A percentile compares a stretch with the other conserved stretches of the same genome.
Evolutionary conservation across 2,329 filamentous ascomycete species (phyloP).

Genomic region (Penicillium sp.): DNA sequence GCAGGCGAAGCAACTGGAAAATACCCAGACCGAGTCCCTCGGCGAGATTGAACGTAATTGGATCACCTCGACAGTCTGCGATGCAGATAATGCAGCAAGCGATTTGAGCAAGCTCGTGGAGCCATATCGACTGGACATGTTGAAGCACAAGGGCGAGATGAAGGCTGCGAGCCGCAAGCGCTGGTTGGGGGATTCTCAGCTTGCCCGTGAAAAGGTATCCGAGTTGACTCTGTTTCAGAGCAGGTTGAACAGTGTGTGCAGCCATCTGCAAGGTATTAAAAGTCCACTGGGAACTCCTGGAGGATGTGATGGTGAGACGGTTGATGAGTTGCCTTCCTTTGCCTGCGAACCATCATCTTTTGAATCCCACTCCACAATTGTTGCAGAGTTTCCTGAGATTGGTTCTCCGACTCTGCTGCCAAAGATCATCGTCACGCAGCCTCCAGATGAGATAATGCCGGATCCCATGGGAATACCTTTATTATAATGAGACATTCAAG

Average conservation of each 20-base stretch:
- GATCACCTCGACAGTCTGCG: slow-evolving; percentile 26
- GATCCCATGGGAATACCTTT: too few relatives aligned
- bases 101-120: slow-evolving; percentile 26
- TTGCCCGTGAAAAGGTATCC: slow-evolving; percentile 13
- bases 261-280: slow-evolving; percentile 6
- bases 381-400: slow-evolving; percentile 7
- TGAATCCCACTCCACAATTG: neutral
- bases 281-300: neutral
- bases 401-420: neutral
- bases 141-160: slow-evolving; percentile 12
- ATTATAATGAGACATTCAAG: too few relatives aligned
- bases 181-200: slow-evolving; percentile 20
- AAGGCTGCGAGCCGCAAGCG: slow-evolving; percentile 12
- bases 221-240: slow-evolving; percentile 16
- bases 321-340: neutral
- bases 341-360: slow-evolving; percentile 1
- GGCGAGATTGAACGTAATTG: slow-evolving; percentile 23
- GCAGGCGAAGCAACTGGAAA: slow-evolving; percentile 7
- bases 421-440: slow-evolving; percentile 10
- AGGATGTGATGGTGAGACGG: neutral
- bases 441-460: slow-evolving; percentile 4
- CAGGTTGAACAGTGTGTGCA: slow-evolving; percentile 19
- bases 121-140: slow-evolving; percentile 18
- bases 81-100: slow-evolving; percentile 32
- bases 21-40: slow-evolving; percentile 5